A percentile compares a stretch with the other conserved stretches of the same genome.
Evolutionary conservation across 2,329 filamentous ascomycete species (phyloP).

Genomic region (Sphaerostilbella broomeana): DNA sequence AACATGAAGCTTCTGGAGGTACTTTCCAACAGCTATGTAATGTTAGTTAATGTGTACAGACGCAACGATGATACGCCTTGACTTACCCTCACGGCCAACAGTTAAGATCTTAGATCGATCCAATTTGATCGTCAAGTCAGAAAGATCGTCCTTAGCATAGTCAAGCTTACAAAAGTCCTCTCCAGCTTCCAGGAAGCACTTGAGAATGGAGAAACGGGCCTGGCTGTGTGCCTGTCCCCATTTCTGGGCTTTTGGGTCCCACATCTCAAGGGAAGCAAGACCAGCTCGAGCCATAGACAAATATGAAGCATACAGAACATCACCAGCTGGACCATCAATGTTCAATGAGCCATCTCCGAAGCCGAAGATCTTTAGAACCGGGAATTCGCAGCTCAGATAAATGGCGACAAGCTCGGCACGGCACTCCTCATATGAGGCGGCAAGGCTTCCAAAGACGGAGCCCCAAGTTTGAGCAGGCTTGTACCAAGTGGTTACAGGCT

Average conservation of each 20-base stretch:
- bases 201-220: conserved; percentile 81
- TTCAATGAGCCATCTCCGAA: conserved; percentile 72
- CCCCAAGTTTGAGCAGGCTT: conserved; percentile 95
- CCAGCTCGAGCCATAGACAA: conserved; percentile 93
- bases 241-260: conserved; percentile 84
- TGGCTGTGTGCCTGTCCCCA: conserved; percentile 93
- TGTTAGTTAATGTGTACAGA: conserved; percentile 22
- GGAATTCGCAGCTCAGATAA: conserved; percentile 82
- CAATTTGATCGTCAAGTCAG: conserved; percentile 73
- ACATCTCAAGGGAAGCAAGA: conserved; percentile 81
- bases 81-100: conserved; percentile 61
- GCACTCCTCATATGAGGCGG: conserved; percentile 89
- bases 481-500: conserved; percentile 78
- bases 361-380: conserved; percentile 83
- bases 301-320: conserved; percentile 83
- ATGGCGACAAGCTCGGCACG: conserved; percentile 91
- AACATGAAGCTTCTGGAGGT: conserved; percentile 85
- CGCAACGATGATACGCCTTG: background rate
- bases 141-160: conserved; percentile 65
- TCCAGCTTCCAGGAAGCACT: conserved; percentile 78
- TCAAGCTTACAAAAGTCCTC: conserved; percentile 79
- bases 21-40: conserved; percentile 64
- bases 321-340: conserved; percentile 70
- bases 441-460: conserved; percentile 80
- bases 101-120: conserved; percentile 83